Evolutionary conservation across 139 green algal species (phyloP), one percentile per base, ranked within the genome.

Genomic region (Medakamo hakoo): DNA sequence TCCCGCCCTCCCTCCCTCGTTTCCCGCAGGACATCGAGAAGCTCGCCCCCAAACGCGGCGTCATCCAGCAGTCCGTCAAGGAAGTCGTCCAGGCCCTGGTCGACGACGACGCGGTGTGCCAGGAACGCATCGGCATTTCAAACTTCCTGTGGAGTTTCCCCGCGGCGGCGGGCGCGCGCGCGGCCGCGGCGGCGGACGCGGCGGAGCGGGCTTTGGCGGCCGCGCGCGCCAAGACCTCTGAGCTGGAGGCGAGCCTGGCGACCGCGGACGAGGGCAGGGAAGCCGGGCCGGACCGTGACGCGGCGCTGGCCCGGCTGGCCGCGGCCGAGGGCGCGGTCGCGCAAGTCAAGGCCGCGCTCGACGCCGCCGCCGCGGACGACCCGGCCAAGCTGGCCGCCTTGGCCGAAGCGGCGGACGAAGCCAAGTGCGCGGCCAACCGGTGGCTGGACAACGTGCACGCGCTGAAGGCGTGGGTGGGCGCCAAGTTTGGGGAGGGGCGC

Each of bases 101-200:
- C 14, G 84, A 91, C 63, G 85, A 91, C 65, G 78, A 88, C 70
- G 56, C 91, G 59, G 82, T 91, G 22, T 75, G 85, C 55, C 67
- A 76, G 25, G 85, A 93, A 64, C 85, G 83, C 68, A 90, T 93
- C 61, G 85, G 85, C 29, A 71, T 63, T 30, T 80, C 67, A 27
- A 93, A 91, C 64, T 93, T 84, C 67, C 89, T 83, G 60, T 93
- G 86, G 86, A 75, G 61, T 48, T 93, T 93, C 63, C 80, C 82
- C 0, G 72, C 69, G 9, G 84, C 92, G 49, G 77, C 77, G 4
- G 77, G 76, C 4, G 78, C 82, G 22, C 84, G 83, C 73, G 64
- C 87, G 32, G 60, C 72, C 1, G 63, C 20, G 0, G 58, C 71
- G 2, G 27, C 72, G 1, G 5, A 48, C 22, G 69, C 66, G 60